Conservation (phyloP, 352 stramenopile species). For the Discostella stelligera region DNA sequence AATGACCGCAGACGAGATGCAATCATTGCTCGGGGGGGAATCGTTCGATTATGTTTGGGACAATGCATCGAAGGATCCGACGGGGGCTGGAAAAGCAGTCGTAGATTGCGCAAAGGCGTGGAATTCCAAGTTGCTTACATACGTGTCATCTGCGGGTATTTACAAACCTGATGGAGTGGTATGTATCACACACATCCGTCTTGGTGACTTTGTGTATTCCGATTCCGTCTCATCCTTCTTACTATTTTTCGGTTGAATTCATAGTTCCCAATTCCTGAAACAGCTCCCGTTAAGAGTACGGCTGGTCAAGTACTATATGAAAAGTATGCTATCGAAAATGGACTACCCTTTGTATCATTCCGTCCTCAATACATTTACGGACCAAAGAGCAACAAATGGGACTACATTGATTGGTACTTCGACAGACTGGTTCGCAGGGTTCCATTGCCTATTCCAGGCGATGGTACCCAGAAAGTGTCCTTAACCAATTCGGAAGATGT, state of each 20-base stretch:
- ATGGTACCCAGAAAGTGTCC: slow-evolving; percentile 83
- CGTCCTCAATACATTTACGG: slow-evolving; percentile 87
- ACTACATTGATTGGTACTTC: slow-evolving; percentile 87
- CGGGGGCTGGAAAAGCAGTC: slow-evolving; percentile 66
- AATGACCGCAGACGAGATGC: slow-evolving; percentile 58
- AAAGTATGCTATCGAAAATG: slow-evolving; percentile 66
- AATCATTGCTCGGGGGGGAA: slow-evolving; percentile 52
- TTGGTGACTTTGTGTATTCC: background rate
- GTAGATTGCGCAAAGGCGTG: slow-evolving; percentile 69
- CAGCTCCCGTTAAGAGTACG: slow-evolving; percentile 71
- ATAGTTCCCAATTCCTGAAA: slow-evolving; percentile 76
- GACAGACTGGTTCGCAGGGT: slow-evolving; percentile 75
- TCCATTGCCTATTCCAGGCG: slow-evolving; percentile 78
- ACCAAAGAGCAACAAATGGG: slow-evolving; percentile 83
- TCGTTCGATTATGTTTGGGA: slow-evolving; percentile 80
- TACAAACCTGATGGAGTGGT: slow-evolving; percentile 61
- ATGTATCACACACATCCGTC: slow-evolving; percentile 1
- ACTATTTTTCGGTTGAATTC: background rate
- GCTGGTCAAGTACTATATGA: slow-evolving; percentile 70
- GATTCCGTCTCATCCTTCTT: background rate
- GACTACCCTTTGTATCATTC: slow-evolving; percentile 78
- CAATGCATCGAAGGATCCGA: slow-evolving; percentile 72
- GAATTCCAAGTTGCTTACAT: slow-evolving; percentile 73
- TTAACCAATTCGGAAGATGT: slow-evolving; percentile 85
- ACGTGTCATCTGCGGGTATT: slow-evolving; percentile 73